Evolutionary conservation across 352 stramenopile genomes (phyloP), one percentile per base, ranked within the genome.

Genomic region (Hyaloperonospora arabidopsidis): DNA sequence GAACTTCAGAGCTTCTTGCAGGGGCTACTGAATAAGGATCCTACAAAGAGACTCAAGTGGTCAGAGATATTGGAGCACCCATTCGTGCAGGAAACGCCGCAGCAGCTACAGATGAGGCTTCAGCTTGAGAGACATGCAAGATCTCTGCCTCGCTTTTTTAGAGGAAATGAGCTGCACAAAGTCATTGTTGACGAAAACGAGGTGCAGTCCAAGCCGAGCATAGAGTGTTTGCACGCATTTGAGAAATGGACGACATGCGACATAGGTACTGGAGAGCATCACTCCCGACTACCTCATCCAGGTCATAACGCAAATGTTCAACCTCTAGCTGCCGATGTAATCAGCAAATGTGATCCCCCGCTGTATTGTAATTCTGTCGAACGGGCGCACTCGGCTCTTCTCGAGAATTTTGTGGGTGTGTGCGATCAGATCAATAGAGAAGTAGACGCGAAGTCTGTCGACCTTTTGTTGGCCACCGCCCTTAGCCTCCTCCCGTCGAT

Each of bases 21-120:
- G 13, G 88, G 92, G 10, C 56, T 98, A 14, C 59, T 98, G 28
- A 88, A 84, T 43, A 98, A 98, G 59, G 83, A 97, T 48, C 87
- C 88, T 0, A 57, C 68, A 15, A 69, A 80, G 39, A 74, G 93
- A 35, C 67, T 97, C 15, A 81, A 71, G 3, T 98, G 92, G 92
- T 89, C 90, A 4, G 70, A 88, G 28, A 90, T 97, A 32, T 65
- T 97, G 12, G 18, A 80, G 5, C 90, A 98, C 49, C 86, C 89
- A 6, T 97, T 97, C 52, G 79, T 97, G 17, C 57, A 70, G 1
- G 87, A 97, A 65, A 95, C 83, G 17, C 56, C 76, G 6, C 70
- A 85, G 18, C 84, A 96, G 49, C 45, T 76, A 0, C 46, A 68
- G 17, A 65, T 61, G 10, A 70, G 79, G 4, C 40, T 79, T 35